Conservation (phyloP, 352 stramenopile species). For the Phytopythium oedochilum region DNA sequence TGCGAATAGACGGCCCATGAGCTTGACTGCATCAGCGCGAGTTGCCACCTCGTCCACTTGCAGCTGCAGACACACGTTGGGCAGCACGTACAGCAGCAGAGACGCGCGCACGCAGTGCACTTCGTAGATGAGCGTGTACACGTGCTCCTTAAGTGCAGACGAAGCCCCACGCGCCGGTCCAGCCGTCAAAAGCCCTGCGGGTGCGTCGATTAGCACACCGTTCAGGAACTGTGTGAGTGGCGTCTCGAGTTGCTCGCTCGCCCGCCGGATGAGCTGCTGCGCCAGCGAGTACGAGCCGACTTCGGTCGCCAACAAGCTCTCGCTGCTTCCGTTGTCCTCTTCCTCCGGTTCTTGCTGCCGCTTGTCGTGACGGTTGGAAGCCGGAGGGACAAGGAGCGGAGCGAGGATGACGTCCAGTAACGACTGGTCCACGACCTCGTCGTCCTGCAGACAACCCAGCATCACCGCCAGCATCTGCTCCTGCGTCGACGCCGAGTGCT, state of each 20-base stretch:
- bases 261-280: slow-evolving; percentile 67
- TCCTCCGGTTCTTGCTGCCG: slow-evolving; percentile 1
- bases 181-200: slow-evolving; percentile 5
- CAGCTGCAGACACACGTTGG: slow-evolving; percentile 83
- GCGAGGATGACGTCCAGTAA: slow-evolving; percentile 64
- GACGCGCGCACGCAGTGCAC: slow-evolving; percentile 78
- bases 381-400: slow-evolving; percentile 32
- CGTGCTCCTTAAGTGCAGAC: slow-evolving; percentile 72
- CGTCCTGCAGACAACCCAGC: slow-evolving; percentile 68
- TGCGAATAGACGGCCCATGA: slow-evolving; percentile 79
- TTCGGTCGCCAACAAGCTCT: slow-evolving; percentile 2
- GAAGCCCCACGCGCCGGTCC: slow-evolving; percentile 24
- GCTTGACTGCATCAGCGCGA: slow-evolving; percentile 64
- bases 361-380: neutral
- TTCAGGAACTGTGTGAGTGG: slow-evolving; percentile 80
- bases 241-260: slow-evolving; percentile 59
- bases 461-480: slow-evolving; percentile 75
- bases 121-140: slow-evolving; percentile 81
- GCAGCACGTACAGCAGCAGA: slow-evolving; percentile 74
- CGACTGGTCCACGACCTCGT: slow-evolving; percentile 50
- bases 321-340: neutral
- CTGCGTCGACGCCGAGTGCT: slow-evolving; percentile 69
- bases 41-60: slow-evolving; percentile 83
- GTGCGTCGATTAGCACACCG: slow-evolving; percentile 62
- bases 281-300: slow-evolving; percentile 52